Evolutionary conservation across 306 rosid species (phyloP).

Genomic region (Lathyrus oleraceus): DNA sequence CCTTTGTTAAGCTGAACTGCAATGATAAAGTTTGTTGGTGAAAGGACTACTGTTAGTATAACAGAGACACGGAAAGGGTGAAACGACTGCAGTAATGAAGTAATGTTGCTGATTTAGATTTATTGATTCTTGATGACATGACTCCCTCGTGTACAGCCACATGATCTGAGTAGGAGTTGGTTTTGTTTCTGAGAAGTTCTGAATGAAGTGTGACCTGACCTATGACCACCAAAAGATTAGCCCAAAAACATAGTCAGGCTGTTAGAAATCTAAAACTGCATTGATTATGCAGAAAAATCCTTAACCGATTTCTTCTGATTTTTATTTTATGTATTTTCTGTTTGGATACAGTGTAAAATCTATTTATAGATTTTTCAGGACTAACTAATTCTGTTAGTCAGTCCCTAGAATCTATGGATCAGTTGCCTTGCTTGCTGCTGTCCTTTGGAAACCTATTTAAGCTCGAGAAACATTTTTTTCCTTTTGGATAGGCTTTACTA

Average conservation of each 20-base stretch:
- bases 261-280: no score
- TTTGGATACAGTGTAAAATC: no score
- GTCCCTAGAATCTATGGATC: no score
- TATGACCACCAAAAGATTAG: background rate
- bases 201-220: background rate
- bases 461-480: background rate
- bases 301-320: no score
- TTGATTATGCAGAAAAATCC: no score
- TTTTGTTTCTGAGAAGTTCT: background rate
- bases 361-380: no score
- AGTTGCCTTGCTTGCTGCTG: background rate
- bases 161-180: slow-evolving; percentile 8
- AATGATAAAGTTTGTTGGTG: slow-evolving; percentile 5
- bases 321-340: no score
- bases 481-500: background rate
- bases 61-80: background rate
- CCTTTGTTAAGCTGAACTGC: background rate
- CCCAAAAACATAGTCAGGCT: background rate
- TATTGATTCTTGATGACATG: slow-evolving; percentile 4
- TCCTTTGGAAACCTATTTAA: background rate
- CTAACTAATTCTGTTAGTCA: no score
- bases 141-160: background rate
- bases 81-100: background rate
- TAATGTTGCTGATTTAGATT: slow-evolving; percentile 14
- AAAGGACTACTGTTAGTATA: slow-evolving; percentile 7